Evolutionary conservation across 805 yeast species (phyloP).

Genomic region (Barnettozyma vustinii): DNA sequence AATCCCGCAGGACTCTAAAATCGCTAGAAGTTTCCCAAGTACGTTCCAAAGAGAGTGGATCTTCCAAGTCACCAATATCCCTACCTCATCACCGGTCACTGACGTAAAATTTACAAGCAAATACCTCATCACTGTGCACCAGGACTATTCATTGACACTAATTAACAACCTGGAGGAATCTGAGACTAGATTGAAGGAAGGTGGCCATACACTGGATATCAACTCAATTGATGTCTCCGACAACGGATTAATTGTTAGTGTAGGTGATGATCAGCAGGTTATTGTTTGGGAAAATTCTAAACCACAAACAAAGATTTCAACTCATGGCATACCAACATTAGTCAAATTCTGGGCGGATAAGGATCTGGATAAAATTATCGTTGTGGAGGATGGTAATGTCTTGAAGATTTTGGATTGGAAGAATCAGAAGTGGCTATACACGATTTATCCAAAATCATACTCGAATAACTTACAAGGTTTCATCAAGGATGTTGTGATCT

Average conservation of each 20-base stretch:
- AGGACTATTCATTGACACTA: constrained; percentile 16
- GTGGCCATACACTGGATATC: constrained; percentile 23
- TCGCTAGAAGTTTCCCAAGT: constrained; percentile 21
- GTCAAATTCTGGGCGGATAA: constrained; percentile 31
- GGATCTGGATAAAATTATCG: constrained; percentile 28
- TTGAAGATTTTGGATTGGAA: constrained; percentile 31
- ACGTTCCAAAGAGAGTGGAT: constrained; percentile 23
- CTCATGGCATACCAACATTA: constrained; percentile 21
- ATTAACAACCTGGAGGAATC: constrained; percentile 20
- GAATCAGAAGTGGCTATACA: constrained; percentile 24
- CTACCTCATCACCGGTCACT: constrained; percentile 11
- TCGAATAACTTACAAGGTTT: constrained; percentile 10
- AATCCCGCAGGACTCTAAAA: constrained; percentile 16
- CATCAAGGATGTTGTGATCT: constrained; percentile 20
- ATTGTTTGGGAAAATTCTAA: constrained; percentile 26
- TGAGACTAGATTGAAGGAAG: constrained; percentile 3
- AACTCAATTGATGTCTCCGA: constrained; percentile 28
- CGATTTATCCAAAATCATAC: constrained; percentile 28
- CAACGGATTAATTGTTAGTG: constrained; percentile 26
- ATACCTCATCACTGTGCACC: constrained; percentile 16
- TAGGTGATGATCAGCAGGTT: constrained; percentile 28
- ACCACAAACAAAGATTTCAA: constrained; percentile 5
- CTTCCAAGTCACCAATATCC: constrained; percentile 15
- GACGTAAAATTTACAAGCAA: constrained; percentile 19
- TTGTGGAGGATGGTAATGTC: constrained; percentile 29